These are phyloP conservation scores for Aspergillus oerlinghausenensis DNA, from an alignment of 2,329 filamentous ascomycete genomes.

Conservation along the genomic window DNA sequence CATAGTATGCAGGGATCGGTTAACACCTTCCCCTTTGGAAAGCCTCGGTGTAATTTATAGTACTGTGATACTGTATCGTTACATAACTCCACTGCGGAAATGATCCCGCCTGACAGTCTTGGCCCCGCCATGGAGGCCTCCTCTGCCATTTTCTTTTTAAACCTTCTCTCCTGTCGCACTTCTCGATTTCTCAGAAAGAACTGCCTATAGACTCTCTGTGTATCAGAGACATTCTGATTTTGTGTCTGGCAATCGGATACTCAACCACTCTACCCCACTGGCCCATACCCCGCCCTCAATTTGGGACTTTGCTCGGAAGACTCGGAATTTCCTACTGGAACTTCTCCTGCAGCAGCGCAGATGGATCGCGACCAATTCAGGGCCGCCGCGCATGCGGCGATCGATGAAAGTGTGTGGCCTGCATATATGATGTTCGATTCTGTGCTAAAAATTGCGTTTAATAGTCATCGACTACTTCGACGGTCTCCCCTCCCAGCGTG, in stretches of 20 bases:
- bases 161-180: neutral
- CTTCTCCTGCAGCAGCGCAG: neutral
- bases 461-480: conserved; percentile 81
- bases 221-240: neutral
- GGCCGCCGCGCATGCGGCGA: conserved; percentile 67
- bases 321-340: neutral
- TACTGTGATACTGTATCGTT: neutral
- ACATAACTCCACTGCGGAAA: neutral
- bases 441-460: conserved; percentile 1
- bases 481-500: conserved; percentile 62
- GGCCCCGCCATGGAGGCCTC: neutral
- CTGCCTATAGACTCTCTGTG: neutral
- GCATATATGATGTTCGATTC: neutral
- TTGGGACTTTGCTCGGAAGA: neutral
- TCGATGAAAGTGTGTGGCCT: conserved; percentile 69
- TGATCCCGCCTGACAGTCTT: neutral
- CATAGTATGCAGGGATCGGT: too few species aligned
- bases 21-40: neutral
- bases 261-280: too few species aligned
- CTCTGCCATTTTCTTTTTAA: neutral
- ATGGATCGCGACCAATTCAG: conserved; percentile 82
- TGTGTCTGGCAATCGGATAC: neutral
- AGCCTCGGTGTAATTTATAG: neutral
- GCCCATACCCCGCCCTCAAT: neutral
- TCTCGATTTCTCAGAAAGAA: neutral